phyloP scores from a whole-genome alignment of 1,284 basidiomycete species.

The Volvariella volvacea region DNA sequence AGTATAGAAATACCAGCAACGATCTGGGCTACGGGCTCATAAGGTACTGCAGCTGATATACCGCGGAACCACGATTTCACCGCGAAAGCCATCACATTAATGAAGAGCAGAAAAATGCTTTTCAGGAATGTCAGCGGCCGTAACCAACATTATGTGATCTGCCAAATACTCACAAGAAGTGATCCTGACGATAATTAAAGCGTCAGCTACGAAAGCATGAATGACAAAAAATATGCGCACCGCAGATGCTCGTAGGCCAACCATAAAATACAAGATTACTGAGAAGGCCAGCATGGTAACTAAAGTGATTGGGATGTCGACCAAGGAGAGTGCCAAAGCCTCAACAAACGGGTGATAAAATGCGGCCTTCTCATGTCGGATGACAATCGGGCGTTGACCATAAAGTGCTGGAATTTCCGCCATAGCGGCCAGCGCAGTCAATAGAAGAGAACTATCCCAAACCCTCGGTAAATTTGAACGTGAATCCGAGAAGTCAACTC shows the following conservation, averaged over 20 bases:
- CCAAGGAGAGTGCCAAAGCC: conserved; percentile 61
- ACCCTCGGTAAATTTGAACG: too few species aligned
- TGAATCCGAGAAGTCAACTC: too few species aligned
- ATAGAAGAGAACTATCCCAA: conserved; percentile 46
- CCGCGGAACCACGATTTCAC: conserved; percentile 53
- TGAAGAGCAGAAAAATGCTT: conserved; percentile 41
- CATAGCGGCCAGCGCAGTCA: conserved; percentile 49
- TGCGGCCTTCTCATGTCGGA: conserved; percentile 50
- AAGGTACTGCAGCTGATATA: conserved; percentile 40
- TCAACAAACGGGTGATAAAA: conserved; percentile 66
- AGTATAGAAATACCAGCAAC: conserved; percentile 46
- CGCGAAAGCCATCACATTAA: conserved; percentile 33
- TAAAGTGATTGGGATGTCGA: conserved; percentile 64
- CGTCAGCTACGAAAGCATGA: neutral
- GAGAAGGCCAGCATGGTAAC: conserved; percentile 41
- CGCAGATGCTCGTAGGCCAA: conserved; percentile 45
- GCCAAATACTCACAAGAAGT: conserved; percentile 48
- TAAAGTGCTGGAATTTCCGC: conserved; percentile 73
- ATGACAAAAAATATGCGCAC: conserved; percentile 9
- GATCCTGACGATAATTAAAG: conserved; percentile 16
- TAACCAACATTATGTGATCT: neutral
- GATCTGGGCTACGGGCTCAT: conserved; percentile 35
- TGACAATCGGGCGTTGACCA: conserved; percentile 66
- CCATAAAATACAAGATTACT: conserved; percentile 62
- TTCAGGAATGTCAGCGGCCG: neutral